Evolutionary conservation across 176 grass and related monocot genomes (phyloP), one percentile per base, ranked within the genome.

Genomic region (Oryza brachyantha): DNA sequence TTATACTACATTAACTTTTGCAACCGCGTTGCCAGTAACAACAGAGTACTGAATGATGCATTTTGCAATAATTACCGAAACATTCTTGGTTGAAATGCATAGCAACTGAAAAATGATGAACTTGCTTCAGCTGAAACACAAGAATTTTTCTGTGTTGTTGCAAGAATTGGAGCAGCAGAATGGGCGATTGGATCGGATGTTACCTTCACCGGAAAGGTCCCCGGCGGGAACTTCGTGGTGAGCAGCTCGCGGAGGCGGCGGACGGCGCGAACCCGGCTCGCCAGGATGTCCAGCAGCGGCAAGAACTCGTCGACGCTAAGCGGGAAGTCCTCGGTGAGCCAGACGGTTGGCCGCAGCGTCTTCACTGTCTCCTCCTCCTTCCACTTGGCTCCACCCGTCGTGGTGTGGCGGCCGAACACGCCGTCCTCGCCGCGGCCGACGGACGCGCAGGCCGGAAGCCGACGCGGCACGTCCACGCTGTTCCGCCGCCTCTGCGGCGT

Each of bases 361-460:
- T 98, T 98, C 73, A 98, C 92, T 74, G 87, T 98, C 83, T 98
- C 92, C 86, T 93, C 93, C 90, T 98, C 96, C 88, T 98, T 98
- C 73, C 91, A 90, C 82, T 88, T 94, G 27, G 83, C 88, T 66
- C 72, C 77, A 28, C 74, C 82, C 0, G 24, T 73, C 11, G 64
- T 45, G n/a, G 37, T n/a, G 59, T 83, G 73, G 72, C 81, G 80
- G 54, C 82, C 68, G 8, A 88, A 86, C 31, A 84, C 39, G 58
- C 81, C 32, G 55, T 63, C 88, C 81, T 88, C 62, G 54, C 90
- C 79, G 4, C 83, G 83, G 70, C 85, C 72, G 7, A 88, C 66
- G 0, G 86, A 82, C 21, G 71, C 90, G 48, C 82, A 85, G 34
- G 62, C 58, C 37, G 83, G 79, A 29, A 90, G 88, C 69, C 66